Evolutionary conservation across 257 asterid species (phyloP).

Genomic region (Leptodermis oblonga): DNA sequence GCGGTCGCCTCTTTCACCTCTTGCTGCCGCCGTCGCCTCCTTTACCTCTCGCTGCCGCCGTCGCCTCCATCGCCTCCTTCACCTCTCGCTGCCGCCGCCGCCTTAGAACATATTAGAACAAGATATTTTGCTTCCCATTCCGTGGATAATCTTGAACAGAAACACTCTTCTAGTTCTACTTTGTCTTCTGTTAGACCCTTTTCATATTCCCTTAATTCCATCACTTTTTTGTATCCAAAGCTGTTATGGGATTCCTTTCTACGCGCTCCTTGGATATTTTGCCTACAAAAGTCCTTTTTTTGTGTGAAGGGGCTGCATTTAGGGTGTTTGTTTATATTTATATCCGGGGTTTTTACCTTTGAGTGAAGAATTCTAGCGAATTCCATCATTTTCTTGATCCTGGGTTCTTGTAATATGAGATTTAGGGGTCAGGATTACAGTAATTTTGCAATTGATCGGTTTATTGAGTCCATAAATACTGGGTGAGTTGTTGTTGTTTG

Average conservation of each 20-base stretch:
- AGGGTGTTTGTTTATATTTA: slow-evolving; percentile 5
- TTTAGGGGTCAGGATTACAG: neutral
- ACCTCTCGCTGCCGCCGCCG: no score
- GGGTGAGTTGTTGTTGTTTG: neutral
- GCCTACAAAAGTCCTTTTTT: neutral
- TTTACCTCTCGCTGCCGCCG: no score
- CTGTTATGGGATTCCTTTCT: slow-evolving; percentile 24
- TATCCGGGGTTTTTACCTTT: neutral
- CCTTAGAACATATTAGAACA: no score
- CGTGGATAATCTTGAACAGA: no score
- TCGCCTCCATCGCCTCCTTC: no score
- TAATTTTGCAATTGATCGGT: neutral
- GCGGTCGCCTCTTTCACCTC: no score
- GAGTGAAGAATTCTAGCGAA: neutral
- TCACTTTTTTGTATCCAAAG: slow-evolving; percentile 18
- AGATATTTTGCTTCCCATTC: no score
- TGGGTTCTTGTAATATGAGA: neutral
- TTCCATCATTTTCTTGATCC: neutral
- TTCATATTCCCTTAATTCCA: slow-evolving; percentile 17
- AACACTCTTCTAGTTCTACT: no score
- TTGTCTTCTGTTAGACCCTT: slow-evolving; percentile 5
- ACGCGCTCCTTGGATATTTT: neutral
- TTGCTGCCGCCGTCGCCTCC: no score
- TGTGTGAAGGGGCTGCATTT: neutral
- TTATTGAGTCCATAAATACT: neutral